Percentiles rank a stretch among this genome's conserved stretches.
phyloP scores from a whole-genome alignment of 805 yeast genomes.

The Scheffersomyces stipitis region DNA sequence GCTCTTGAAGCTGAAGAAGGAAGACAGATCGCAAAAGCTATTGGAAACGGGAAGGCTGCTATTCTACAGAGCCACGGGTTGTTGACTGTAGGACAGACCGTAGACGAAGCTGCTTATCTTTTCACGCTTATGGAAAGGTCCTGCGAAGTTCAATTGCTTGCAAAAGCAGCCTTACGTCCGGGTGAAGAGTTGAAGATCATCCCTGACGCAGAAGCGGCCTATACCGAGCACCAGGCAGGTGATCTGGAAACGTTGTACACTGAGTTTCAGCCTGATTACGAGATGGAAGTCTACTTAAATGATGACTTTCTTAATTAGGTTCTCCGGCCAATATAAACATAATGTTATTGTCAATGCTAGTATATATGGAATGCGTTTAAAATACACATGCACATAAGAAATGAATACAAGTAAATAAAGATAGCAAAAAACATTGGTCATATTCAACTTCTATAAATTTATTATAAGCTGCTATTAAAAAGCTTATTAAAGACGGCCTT shows the following conservation, averaged over 20 bases:
- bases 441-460: no score
- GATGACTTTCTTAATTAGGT: constrained; percentile 21
- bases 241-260: constrained; percentile 70
- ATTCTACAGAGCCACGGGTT: constrained; percentile 75
- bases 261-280: constrained; percentile 73
- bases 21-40: constrained; percentile 54
- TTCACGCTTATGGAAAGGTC: constrained; percentile 62
- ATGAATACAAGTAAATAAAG: no score
- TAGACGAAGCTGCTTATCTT: constrained; percentile 72
- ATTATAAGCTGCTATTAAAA: constrained; percentile 4
- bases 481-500: constrained; percentile 22
- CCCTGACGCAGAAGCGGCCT: constrained; percentile 49
- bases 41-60: constrained; percentile 57
- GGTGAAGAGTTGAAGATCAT: constrained; percentile 44
- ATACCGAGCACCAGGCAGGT: constrained; percentile 56
- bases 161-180: constrained; percentile 50
- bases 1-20: constrained; percentile 71
- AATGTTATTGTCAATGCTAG: no score
- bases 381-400: no score
- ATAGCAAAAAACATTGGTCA: no score
- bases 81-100: constrained; percentile 66
- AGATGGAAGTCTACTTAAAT: constrained; percentile 30
- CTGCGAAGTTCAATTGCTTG: constrained; percentile 66
- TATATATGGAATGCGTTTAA: no score
- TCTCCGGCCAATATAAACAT: no score